These are phyloP conservation scores for Ascochyta pisi DNA, from an alignment of 2,329 filamentous ascomycete genomes.

Conservation along the genomic window DNA sequence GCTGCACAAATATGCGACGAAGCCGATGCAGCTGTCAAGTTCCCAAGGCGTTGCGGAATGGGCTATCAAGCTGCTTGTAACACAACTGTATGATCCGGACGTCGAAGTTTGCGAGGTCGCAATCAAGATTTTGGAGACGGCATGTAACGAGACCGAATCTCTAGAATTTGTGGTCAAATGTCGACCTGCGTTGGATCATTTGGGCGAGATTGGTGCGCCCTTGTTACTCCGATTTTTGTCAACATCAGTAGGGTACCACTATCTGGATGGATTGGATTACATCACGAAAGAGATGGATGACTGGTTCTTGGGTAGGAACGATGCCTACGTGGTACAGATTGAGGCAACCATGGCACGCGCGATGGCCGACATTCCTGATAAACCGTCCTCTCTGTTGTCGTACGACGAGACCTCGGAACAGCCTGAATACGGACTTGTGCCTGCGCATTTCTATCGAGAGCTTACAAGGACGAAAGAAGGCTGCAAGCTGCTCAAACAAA, in stretches of 20 bases:
- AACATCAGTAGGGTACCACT: conserved; percentile 96
- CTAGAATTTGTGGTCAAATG: conserved; percentile 98
- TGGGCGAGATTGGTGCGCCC: conserved; percentile 95
- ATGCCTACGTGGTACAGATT: conserved; percentile 92
- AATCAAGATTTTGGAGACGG: conserved; percentile 96
- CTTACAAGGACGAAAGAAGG: conserved; percentile 91
- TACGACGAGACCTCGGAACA: conserved; percentile 56
- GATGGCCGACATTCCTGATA: conserved; percentile 69
- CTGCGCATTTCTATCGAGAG: conserved; percentile 98
- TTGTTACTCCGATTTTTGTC: conserved; percentile 90
- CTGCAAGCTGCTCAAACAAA: conserved; percentile 86
- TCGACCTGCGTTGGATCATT: conserved; percentile 88
- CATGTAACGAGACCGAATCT: conserved; percentile 89
- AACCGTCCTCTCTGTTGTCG: conserved; percentile 56
- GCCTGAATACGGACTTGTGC: conserved; percentile 68
- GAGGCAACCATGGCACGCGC: conserved; percentile 93
- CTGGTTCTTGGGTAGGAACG: conserved; percentile 97
- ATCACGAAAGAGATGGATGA: conserved; percentile 99
- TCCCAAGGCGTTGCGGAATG: conserved; percentile 78
- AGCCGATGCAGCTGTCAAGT: conserved; percentile 54
- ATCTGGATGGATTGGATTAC: conserved; percentile 94
- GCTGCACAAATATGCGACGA: conserved; percentile 82
- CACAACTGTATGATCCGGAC: conserved; percentile 95
- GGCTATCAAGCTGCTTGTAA: conserved; percentile 97
- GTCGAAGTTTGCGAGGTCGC: conserved; percentile 95